A percentile compares a stretch with the other conserved stretches of the same genome.
Evolutionary conservation across 1,139 yeast species (phyloP).

Genomic region (Diutina scorzettiae): DNA sequence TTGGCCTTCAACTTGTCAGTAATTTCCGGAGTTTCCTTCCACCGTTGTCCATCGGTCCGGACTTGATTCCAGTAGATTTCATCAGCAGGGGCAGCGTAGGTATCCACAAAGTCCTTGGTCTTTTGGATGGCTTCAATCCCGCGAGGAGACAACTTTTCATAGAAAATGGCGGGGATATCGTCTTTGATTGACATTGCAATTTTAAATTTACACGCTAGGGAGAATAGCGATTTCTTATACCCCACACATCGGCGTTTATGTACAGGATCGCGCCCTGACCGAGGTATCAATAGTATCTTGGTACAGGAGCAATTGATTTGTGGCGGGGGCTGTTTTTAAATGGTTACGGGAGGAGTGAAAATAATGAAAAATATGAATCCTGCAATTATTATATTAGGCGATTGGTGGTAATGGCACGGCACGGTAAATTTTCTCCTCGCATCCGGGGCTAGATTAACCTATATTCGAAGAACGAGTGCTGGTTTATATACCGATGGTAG

Average conservation of each 20-base stretch:
- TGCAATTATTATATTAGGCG: too few relatives aligned
- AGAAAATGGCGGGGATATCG: constrained; percentile 33
- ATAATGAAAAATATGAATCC: too few relatives aligned
- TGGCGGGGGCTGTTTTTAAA: too few relatives aligned
- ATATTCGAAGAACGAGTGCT: too few relatives aligned
- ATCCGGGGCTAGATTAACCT: too few relatives aligned
- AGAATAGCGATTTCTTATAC: background rate
- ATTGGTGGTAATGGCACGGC: too few relatives aligned
- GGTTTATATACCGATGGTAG: too few relatives aligned
- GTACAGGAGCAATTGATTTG: too few relatives aligned
- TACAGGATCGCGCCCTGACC: background rate
- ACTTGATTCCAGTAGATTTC: constrained; percentile 30
- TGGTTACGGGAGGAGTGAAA: too few relatives aligned
- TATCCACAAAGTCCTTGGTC: constrained; percentile 41
- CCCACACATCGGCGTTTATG: background rate
- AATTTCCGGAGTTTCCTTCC: constrained; percentile 39
- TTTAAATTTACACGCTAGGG: background rate
- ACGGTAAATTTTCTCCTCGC: too few relatives aligned
- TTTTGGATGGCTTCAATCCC: constrained; percentile 42
- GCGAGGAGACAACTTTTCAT: constrained; percentile 32
- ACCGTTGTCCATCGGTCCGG: constrained; percentile 27
- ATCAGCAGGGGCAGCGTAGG: constrained; percentile 52
- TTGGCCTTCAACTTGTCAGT: constrained; percentile 41
- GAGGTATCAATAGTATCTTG: too few relatives aligned
- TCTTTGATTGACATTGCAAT: constrained; percentile 2